Percentiles rank a stretch among this genome's conserved stretches.
Evolutionary conservation across 2,329 filamentous ascomycete genomes (phyloP).

Genomic region (Conoideocrella luteorostrata): DNA sequence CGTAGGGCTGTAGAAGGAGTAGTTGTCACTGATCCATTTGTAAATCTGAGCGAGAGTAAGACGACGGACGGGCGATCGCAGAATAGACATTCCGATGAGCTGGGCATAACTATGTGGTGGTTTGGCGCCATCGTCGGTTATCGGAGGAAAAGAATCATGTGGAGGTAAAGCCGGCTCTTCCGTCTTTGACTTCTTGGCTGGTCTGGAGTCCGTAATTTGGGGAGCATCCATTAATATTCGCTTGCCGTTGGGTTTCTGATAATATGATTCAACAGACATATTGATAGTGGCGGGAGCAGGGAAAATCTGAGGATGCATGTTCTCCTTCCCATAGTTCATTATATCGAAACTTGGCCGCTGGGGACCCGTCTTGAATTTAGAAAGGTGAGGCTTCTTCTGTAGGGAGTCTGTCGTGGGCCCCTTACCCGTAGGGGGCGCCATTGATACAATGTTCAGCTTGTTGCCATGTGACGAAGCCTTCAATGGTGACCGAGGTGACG

Average conservation of each 20-base stretch:
- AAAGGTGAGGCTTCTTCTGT: conserved; percentile 58
- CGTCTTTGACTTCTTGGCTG: conserved; percentile 61
- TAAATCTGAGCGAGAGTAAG: conserved; percentile 94
- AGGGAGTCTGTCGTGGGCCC: conserved; percentile 58
- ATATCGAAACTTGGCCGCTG: conserved; percentile 45
- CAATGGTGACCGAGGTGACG: conserved; percentile 56
- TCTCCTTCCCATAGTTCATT: conserved; percentile 47
- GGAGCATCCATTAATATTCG: conserved; percentile 66
- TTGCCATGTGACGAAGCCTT: conserved; percentile 42
- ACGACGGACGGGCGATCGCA: conserved; percentile 74
- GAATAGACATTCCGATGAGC: conserved; percentile 93
- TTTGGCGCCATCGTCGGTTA: conserved; percentile 82
- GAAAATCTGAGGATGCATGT: conserved; percentile 45
- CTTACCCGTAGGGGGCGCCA: conserved; percentile 56
- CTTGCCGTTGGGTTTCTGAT: conserved; percentile 48
- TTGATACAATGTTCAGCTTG: conserved; percentile 60
- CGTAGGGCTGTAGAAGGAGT: conserved; percentile 74
- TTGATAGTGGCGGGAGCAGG: conserved; percentile 41
- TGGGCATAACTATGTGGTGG: conserved; percentile 90
- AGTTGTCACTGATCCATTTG: conserved; percentile 98
- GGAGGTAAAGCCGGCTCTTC: conserved; percentile 56
- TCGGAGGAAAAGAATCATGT: conserved; percentile 70
- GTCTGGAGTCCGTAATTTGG: conserved; percentile 61
- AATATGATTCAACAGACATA: conserved; percentile 46
- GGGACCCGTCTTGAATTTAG: conserved; percentile 51